Percentiles rank a stretch among this genome's conserved stretches.
phyloP scores from a whole-genome alignment of 768 basidiomycete species.

The Xanthoconium purpureum region DNA sequence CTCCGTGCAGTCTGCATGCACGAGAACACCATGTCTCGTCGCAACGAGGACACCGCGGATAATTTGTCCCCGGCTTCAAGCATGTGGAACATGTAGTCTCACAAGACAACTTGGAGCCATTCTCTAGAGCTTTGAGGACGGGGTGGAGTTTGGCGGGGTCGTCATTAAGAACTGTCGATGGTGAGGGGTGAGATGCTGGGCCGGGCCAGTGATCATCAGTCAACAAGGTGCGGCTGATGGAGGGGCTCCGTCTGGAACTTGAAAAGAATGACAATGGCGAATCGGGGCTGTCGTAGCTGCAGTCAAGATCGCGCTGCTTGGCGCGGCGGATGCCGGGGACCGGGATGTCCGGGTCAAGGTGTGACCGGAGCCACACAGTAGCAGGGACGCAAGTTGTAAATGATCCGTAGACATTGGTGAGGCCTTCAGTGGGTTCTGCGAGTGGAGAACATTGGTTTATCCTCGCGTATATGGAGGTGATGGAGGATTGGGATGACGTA shows the following conservation, averaged over 20 bases:
- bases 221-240: slow-evolving; percentile 44
- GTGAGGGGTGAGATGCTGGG: slow-evolving; percentile 1
- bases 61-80: slow-evolving; percentile 49
- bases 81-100: slow-evolving; percentile 50
- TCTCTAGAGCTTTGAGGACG: slow-evolving; percentile 50
- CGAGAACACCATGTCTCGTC: slow-evolving; percentile 63
- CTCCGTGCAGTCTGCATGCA: slow-evolving; percentile 52
- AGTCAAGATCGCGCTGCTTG: slow-evolving; percentile 3
- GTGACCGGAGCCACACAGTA: slow-evolving; percentile 26
- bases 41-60: slow-evolving; percentile 61
- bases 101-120: slow-evolving; percentile 47
- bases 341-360: slow-evolving; percentile 19
- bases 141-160: slow-evolving; percentile 34
- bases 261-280: slow-evolving; percentile 26
- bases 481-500: slow-evolving; percentile 24
- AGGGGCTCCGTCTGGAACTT: slow-evolving; percentile 28
- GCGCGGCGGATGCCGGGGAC: slow-evolving; percentile 1
- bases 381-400: slow-evolving; percentile 41
- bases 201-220: slow-evolving; percentile 17
- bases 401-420: slow-evolving; percentile 34
- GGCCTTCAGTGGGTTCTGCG: slow-evolving; percentile 24
- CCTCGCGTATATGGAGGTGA: slow-evolving; percentile 21
- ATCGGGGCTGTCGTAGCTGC: slow-evolving; percentile 27
- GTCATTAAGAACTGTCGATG: slow-evolving; percentile 14
- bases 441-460: slow-evolving; percentile 22